Percentiles rank a stretch among this genome's conserved stretches.
Conservation (phyloP, 768 basidiomycete genomes). For the Boletus barrowsii region DNA sequence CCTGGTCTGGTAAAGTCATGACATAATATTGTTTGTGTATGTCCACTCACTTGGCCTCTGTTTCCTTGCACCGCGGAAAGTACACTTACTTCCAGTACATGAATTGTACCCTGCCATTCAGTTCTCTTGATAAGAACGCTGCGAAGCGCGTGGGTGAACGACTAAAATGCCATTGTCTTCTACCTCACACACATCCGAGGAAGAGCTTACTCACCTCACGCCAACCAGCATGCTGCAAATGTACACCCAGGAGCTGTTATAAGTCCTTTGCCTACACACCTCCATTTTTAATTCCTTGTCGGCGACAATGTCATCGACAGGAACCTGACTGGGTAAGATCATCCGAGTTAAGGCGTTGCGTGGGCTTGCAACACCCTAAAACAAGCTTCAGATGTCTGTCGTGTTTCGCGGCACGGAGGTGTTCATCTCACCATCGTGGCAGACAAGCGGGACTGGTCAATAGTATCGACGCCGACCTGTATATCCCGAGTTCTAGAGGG, state of each 20-base stretch:
- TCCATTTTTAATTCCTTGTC: no score
- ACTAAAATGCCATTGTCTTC: not conserved
- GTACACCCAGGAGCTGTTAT: slow-evolving; percentile 91
- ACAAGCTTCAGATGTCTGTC: no score
- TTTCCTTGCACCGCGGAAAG: not conserved
- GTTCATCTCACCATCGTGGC: no score
- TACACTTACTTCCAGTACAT: no score
- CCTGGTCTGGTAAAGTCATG: not conserved
- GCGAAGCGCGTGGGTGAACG: not conserved
- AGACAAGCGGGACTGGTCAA: no score
- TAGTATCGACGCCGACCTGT: no score
- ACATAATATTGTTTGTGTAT: not conserved
- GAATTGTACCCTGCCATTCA: slow-evolving; percentile 7
- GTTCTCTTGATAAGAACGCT: slow-evolving; percentile 24
- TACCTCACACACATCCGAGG: not conserved
- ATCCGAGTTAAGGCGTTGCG: no score
- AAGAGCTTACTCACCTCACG: slow-evolving; percentile 49
- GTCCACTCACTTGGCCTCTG: not conserved
- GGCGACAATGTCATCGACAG: no score
- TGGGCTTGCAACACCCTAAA: no score
- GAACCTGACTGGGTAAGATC: no score
- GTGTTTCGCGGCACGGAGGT: no score
- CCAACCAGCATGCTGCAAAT: slow-evolving; percentile 85
- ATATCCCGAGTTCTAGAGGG: no score
- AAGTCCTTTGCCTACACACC: not conserved